phyloP scores from a whole-genome alignment of 331 rosid genomes.

The Spiraea crenata region DNA sequence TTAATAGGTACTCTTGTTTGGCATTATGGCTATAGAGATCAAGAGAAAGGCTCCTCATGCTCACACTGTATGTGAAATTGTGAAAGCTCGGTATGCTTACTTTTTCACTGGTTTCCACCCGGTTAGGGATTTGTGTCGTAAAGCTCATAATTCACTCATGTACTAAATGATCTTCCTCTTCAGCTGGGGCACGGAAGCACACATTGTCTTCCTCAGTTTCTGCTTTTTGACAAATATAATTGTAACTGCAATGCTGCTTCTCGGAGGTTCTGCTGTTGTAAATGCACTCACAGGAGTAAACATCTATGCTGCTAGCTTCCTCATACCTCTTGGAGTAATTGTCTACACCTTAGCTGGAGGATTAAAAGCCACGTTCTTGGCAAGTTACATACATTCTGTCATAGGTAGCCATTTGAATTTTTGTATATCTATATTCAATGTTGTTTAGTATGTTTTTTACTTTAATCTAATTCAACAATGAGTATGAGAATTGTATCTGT shows the following conservation, averaged over 20 bases:
- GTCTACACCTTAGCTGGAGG: slow-evolving; percentile 95
- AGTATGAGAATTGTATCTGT: slow-evolving; percentile 4
- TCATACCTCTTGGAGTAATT: slow-evolving; percentile 92
- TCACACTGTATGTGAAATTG: slow-evolving; percentile 93
- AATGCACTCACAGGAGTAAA: slow-evolving; percentile 92
- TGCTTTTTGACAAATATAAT: slow-evolving; percentile 86
- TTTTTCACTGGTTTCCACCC: not conserved
- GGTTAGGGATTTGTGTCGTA: not conserved
- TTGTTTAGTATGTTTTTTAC: not conserved
- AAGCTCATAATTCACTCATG: not conserved
- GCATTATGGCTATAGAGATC: slow-evolving; percentile 93
- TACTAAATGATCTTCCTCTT: slow-evolving; percentile 19
- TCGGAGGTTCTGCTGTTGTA: slow-evolving; percentile 94
- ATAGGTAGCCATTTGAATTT: slow-evolving; percentile 50
- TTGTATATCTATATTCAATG: not conserved
- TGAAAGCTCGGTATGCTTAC: slow-evolving; percentile 85
- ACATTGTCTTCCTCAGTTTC: slow-evolving; percentile 76
- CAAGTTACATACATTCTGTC: slow-evolving; percentile 94
- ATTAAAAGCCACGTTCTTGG: slow-evolving; percentile 90
- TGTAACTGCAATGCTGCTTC: slow-evolving; percentile 92
- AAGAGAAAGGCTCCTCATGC: slow-evolving; percentile 96
- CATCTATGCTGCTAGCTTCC: slow-evolving; percentile 92
- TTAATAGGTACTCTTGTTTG: slow-evolving; percentile 80
- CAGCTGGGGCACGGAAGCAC: slow-evolving; percentile 92
- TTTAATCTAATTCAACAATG: slow-evolving; percentile 1